Conservation (phyloP, 2,329 filamentous ascomycete genomes). For the Zymoseptoria crescenta region DNA sequence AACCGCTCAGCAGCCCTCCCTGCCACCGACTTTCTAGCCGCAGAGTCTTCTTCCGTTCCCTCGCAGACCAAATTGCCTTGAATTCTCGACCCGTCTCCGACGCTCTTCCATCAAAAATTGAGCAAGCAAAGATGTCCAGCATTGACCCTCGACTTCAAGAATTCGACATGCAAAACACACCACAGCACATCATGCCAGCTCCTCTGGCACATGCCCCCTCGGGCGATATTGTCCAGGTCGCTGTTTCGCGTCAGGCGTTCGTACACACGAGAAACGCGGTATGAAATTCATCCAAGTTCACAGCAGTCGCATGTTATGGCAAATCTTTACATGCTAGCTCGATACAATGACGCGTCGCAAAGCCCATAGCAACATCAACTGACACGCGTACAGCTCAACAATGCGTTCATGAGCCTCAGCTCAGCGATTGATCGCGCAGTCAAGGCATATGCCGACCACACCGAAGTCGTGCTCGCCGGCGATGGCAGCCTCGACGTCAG, state of each 20-base stretch:
- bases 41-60: too few relatives aligned
- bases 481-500: slow-evolving; percentile 27
- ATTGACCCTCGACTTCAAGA: too few relatives aligned
- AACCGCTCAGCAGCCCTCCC: too few relatives aligned
- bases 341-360: background rate
- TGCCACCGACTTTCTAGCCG: too few relatives aligned
- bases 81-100: too few relatives aligned
- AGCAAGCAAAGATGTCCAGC: too few relatives aligned
- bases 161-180: background rate
- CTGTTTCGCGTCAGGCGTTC: background rate
- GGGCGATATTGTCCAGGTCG: background rate
- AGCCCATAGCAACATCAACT: background rate
- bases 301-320: too few relatives aligned
- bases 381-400: slow-evolving; percentile 52
- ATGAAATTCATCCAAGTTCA: too few relatives aligned
- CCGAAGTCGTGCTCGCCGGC: slow-evolving; percentile 66
- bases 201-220: background rate
- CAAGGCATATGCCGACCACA: slow-evolving; percentile 79
- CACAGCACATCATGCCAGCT: background rate
- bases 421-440: slow-evolving; percentile 72
- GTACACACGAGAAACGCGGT: background rate
- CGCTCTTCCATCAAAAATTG: too few relatives aligned
- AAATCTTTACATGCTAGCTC: background rate
- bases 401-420: slow-evolving; percentile 71
- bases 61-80: too few relatives aligned